Conservation (phyloP, 805 yeast species). For the Candida ascalaphidarum region DNA sequence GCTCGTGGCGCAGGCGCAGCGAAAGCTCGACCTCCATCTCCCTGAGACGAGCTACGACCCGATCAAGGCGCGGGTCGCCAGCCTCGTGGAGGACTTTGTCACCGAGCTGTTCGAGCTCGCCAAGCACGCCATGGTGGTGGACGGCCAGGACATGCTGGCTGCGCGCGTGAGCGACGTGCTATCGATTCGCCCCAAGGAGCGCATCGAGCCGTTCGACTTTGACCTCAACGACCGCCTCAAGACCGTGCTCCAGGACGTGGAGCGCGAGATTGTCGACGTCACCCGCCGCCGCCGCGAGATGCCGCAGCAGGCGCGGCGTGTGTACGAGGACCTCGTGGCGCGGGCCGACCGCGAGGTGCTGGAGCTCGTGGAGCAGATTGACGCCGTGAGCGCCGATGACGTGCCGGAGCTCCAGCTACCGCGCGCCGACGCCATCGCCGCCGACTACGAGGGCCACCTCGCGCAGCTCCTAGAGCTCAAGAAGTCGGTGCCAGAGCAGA, state of each 20-base stretch:
- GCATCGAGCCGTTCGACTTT: slow-evolving; percentile 64
- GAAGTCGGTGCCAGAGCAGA: slow-evolving; percentile 24
- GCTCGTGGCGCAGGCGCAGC: slow-evolving; percentile 31
- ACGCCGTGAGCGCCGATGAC: slow-evolving; percentile 2
- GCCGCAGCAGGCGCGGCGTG: slow-evolving; percentile 33
- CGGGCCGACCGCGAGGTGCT: slow-evolving; percentile 24
- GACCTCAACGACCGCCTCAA: slow-evolving; percentile 54
- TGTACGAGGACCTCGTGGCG: slow-evolving; percentile 25
- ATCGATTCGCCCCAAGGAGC: slow-evolving; percentile 21
- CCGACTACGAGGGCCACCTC: slow-evolving; percentile 20
- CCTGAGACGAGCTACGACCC: slow-evolving; percentile 35
- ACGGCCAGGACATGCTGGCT: slow-evolving; percentile 37
- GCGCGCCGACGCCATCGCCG: slow-evolving; percentile 8
- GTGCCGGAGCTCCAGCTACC: slow-evolving; percentile 4
- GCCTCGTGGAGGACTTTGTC: slow-evolving; percentile 37
- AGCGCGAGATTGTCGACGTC: slow-evolving; percentile 49
- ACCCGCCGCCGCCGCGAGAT: slow-evolving; percentile 46
- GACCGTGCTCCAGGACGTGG: slow-evolving; percentile 49
- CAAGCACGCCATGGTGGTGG: slow-evolving; percentile 46
- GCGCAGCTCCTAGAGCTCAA: slow-evolving; percentile 24
- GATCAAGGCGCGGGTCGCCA: slow-evolving; percentile 34
- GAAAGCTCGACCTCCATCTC: slow-evolving; percentile 41
- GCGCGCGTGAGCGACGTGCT: slow-evolving; percentile 14
- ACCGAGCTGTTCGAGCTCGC: slow-evolving; percentile 50
- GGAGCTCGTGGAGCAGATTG: slow-evolving; percentile 14